Evolutionary conservation across 176 grass and related monocot species (phyloP), one percentile per base, ranked within the genome.

Genomic region (Melocanna baccifera): DNA sequence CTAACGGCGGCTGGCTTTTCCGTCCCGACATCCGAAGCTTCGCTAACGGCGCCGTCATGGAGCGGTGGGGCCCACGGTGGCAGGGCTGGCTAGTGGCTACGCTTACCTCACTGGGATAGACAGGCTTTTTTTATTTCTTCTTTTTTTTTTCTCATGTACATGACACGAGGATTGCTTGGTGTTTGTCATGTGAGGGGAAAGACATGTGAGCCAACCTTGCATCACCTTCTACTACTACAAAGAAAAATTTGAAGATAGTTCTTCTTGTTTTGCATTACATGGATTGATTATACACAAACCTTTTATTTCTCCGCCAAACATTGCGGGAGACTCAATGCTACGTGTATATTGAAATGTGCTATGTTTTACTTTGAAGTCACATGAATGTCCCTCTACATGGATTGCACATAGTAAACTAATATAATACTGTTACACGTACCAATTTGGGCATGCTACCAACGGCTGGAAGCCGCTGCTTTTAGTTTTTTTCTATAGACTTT

Each of bases 1-100:
- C 6, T 71, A 86, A 90, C 78, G 71, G 83, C 37, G 2, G 22
- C 6, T 20, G 32, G 19, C 3, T 72, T 72, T 83, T 47, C 71
- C 82, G n/a, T 87, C 47, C 8, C 11, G 43, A 11, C n/a, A 18
- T 30, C 8, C 0, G 76, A 87, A 94, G 69, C 76, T 91, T 91
- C 77, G 12, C 76, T 87, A 84, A 88, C 66, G 71, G 76, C 57
- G 43, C 70, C 75, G 80, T 82, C 65, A 83, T 18, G 37, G 6
- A 0, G 3, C 9, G 29, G 62, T 11, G 70, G 40, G 81, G 26
- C 62, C 81, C 48, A 70, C 3, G 0, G 2, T 65, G 53, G 15
- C 51, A 76, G 62, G 7, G 12, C 10, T 19, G 15, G 29, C 16
- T 3, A 8, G 68, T 61, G 67, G 81, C 0, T 79, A 8, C 34